A percentile compares a stretch with the other conserved stretches of the same genome.
Evolutionary conservation across 2,329 filamentous ascomycete species (phyloP).

Genomic region (Diaporthe ampelina): DNA sequence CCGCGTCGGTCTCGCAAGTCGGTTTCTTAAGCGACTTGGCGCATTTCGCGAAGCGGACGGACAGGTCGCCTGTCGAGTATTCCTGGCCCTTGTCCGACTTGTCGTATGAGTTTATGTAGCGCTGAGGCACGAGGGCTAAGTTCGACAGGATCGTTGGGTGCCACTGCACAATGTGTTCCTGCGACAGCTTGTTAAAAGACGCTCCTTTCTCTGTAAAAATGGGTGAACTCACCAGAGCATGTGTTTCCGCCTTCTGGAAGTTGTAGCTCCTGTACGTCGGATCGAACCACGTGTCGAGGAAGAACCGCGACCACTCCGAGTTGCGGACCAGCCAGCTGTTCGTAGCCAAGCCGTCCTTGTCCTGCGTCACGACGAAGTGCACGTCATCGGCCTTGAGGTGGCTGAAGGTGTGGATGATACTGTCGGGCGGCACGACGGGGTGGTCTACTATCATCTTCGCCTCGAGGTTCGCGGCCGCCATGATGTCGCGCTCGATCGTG

Average conservation of each 20-base stretch:
- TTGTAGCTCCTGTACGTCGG: slow-evolving; percentile 95
- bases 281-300: slow-evolving; percentile 96
- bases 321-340: slow-evolving; percentile 85
- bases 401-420: slow-evolving; percentile 94
- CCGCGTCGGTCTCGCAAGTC: slow-evolving; percentile 81
- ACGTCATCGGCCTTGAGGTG: slow-evolving; percentile 84
- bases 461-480: slow-evolving; percentile 77
- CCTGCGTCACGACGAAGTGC: slow-evolving; percentile 87
- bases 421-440: slow-evolving; percentile 92
- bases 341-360: slow-evolving; percentile 81
- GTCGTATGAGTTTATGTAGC: slow-evolving; percentile 84
- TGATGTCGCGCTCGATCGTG: slow-evolving; percentile 78
- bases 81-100: slow-evolving; percentile 67
- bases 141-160: slow-evolving; percentile 95
- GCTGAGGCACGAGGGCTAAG: slow-evolving; percentile 89
- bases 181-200: slow-evolving; percentile 47
- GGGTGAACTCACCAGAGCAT: slow-evolving; percentile 80
- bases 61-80: slow-evolving; percentile 88
- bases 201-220: not conserved
- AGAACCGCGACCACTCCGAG: slow-evolving; percentile 92
- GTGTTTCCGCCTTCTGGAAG: slow-evolving; percentile 93
- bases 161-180: slow-evolving; percentile 95
- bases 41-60: slow-evolving; percentile 84
- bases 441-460: slow-evolving; percentile 86
- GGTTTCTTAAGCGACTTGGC: slow-evolving; percentile 63